Evolutionary conservation across 1,139 yeast species (phyloP), one percentile per base, ranked within the genome.

Genomic region (Magnusiomyces tetraspermus): DNA sequence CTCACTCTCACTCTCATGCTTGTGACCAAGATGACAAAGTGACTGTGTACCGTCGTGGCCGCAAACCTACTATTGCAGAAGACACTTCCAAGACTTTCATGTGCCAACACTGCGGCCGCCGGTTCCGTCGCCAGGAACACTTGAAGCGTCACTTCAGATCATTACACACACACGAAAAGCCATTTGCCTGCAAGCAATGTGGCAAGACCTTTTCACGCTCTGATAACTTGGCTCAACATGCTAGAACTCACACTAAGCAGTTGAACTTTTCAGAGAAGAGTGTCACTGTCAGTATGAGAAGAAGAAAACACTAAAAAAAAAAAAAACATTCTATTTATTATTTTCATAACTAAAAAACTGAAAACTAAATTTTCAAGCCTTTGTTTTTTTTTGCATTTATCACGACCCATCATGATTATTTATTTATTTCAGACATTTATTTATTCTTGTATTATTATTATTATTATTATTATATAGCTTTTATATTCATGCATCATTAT

Each of bases 61-160:
- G 71, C 52, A 64, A 66, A 54, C 66, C 68, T 2, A 50, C 61
- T 13, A 26, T 55, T 26, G 56, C 43, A 30, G 64, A 59, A 49
- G 68, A 65, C 50, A 33, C 57, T 11, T 50, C 58, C 46, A 66
- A 66, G 56, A 57, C 62, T 22, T 67, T 67, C 57, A 65, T 63
- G 38, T 67, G 71, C 53, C 60, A 61, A 43, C 62, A 65, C 50
- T 67, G 71, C 59, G 56, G 58, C 51, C 63, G 71, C 33, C 60
- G 64, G 53, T 85, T 85, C 70, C 80, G 82, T 63, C 77, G 94
- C 59, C 88, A 83, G 65, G 95, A 85, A 63, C 95, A 85, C 67
- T 70, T 85, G 60, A 83, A 83, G 64, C 75, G 95, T 55, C 95
- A 85, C 63, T 79, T 82, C 64, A 74, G 92, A 55, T 81, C 88